Evolutionary conservation across 495 filamentous ascomycete genomes (phyloP).

Genomic region (Daldinia loculata): DNA sequence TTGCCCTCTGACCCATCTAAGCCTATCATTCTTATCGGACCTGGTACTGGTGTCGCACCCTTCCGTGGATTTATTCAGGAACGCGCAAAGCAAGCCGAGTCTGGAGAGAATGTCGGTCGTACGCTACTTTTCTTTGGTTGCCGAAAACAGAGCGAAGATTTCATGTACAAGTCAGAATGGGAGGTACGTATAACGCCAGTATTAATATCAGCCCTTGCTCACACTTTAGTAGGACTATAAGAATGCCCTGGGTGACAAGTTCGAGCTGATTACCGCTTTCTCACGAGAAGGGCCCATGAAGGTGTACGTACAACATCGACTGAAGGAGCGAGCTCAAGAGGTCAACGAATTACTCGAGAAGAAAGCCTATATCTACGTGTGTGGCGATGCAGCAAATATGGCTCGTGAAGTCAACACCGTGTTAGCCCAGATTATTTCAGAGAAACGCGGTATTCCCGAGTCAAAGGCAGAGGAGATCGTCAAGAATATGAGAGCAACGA

Average conservation of each 20-base stretch:
- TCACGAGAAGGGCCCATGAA: slow-evolving; percentile 86
- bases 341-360: slow-evolving; percentile 86
- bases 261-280: slow-evolving; percentile 91
- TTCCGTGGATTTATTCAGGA: slow-evolving; percentile 97
- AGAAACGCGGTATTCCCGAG: slow-evolving; percentile 80
- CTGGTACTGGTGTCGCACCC: slow-evolving; percentile 95
- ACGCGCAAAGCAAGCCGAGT: slow-evolving; percentile 79
- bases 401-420: slow-evolving; percentile 92
- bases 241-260: slow-evolving; percentile 81
- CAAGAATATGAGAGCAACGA: slow-evolving; percentile 90
- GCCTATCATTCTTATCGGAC: slow-evolving; percentile 95
- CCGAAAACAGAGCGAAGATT: slow-evolving; percentile 84
- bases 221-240: slow-evolving; percentile 72
- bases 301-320: slow-evolving; percentile 95
- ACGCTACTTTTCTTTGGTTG: slow-evolving; percentile 96
- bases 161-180: slow-evolving; percentile 91
- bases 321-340: slow-evolving; percentile 81
- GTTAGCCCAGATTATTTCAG: slow-evolving; percentile 82
- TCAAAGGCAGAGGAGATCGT: slow-evolving; percentile 93
- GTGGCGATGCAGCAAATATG: slow-evolving; percentile 98
- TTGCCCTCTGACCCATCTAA: slow-evolving; percentile 93
- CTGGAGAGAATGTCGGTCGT: slow-evolving; percentile 85
- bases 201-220: slow-evolving; percentile 17
- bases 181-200: slow-evolving; percentile 71
- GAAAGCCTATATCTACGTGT: slow-evolving; percentile 97